A percentile compares a stretch with the other conserved stretches of the same genome.
phyloP scores from a whole-genome alignment of 2,329 filamentous ascomycete species.

The Hypocrella siamensis region DNA sequence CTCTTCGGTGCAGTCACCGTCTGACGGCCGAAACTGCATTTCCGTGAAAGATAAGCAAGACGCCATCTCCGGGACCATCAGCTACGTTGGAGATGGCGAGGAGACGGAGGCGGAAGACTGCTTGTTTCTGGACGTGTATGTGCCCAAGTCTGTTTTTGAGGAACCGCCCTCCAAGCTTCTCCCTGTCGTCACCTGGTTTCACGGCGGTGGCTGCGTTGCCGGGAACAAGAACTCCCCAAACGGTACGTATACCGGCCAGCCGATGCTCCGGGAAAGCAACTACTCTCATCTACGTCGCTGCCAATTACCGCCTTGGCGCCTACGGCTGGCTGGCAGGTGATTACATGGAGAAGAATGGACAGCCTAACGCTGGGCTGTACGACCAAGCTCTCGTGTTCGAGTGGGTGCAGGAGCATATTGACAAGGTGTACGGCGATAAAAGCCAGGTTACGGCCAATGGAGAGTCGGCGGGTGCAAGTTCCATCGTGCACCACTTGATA shows the following conservation, averaged over 20 bases:
- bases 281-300: conserved; percentile 27
- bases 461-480: conserved; percentile 33
- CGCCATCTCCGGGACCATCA: no score
- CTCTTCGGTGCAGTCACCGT: no score
- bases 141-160: conserved; percentile 24
- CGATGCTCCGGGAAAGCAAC: conserved; percentile 16
- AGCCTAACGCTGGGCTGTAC: conserved; percentile 26
- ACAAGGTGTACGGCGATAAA: conserved; percentile 29
- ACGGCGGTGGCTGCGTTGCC: conserved; percentile 27
- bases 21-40: no score
- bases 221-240: conserved; percentile 22
- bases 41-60: no score
- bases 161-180: conserved; percentile 16
- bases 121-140: conserved; percentile 32
- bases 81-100: conserved; percentile 4
- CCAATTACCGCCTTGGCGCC: conserved; percentile 32
- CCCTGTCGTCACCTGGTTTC: conserved; percentile 29
- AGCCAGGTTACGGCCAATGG: conserved; percentile 30
- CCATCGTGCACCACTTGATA: conserved; percentile 33
- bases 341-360: conserved; percentile 23
- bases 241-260: conserved; percentile 20
- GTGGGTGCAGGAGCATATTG: conserved; percentile 32
- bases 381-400: conserved; percentile 28
- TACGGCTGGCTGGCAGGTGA: conserved; percentile 30
- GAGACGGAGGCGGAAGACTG: conserved; percentile 25